A percentile compares a stretch with the other conserved stretches of the same genome.
Conservation (phyloP, 331 rosid species). For the Malus hybrid region DNA sequence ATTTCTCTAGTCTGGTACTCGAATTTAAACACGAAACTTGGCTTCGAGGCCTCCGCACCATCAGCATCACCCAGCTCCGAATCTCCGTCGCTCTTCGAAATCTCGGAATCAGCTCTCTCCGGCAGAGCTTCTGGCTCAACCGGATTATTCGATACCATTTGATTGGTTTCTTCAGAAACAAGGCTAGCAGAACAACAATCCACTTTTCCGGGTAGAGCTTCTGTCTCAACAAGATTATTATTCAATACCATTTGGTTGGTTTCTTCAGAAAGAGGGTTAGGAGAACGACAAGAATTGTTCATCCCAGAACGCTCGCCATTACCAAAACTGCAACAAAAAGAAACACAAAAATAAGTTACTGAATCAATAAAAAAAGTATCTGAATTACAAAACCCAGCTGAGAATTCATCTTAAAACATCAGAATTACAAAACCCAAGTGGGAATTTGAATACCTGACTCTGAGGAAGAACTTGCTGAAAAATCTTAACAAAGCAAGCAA, state of each 20-base stretch:
- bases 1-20: constrained; percentile 59
- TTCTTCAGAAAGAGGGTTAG: constrained; percentile 9
- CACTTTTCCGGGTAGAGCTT: neutral
- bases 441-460: constrained; percentile 34
- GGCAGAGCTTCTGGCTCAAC: constrained; percentile 9
- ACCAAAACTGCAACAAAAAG: constrained; percentile 27
- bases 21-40: constrained; percentile 57
- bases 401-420: neutral
- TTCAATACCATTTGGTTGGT: constrained; percentile 15
- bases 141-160: constrained; percentile 13
- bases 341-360: neutral
- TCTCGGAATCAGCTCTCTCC: constrained; percentile 9
- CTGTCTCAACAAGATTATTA: neutral
- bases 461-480: constrained; percentile 23
- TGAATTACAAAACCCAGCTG: neutral
- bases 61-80: neutral
- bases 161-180: constrained; percentile 12
- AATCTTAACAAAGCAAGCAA: constrained; percentile 39
- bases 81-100: constrained; percentile 10
- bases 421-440: neutral
- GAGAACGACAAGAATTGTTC: neutral
- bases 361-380: neutral
- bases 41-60: constrained; percentile 23
- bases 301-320: constrained; percentile 7
- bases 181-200: neutral